Evolutionary conservation across 1,139 yeast genomes (phyloP), one percentile per base, ranked within the genome.

Genomic region (Sugiyamaella novakii): DNA sequence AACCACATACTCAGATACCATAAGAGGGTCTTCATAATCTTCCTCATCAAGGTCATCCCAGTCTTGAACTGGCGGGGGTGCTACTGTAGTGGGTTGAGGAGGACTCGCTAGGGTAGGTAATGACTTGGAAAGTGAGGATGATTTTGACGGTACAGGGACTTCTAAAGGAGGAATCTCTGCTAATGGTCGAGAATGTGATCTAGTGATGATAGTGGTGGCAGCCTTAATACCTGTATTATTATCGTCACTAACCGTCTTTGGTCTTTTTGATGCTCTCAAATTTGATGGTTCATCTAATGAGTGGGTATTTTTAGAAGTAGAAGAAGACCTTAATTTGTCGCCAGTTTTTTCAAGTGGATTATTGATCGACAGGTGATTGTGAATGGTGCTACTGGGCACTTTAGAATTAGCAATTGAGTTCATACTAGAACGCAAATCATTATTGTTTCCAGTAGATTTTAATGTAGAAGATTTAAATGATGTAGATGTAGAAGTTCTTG

Each of bases 31-130:
- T 60, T 86, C 91, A 54, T 74, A 72, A 66, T 92, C 98, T 60
- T 87, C 96, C 46, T 85, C 91, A 65, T 91, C 97, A 52, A 91
- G 74, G 66, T 91, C 96, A 61, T 87, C 96, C 95, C 95, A 89
- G 30, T 56, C 59, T 15, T 51, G 60, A n/a, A 29, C 51, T 28
- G 46, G 33, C 10, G 10, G n/a, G 2, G 30, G 11, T 2, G 38
- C 5, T n/a, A 21, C n/a, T 10, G 22, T 18, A 15, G 29, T 25
- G 21, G 39, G 12, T n/a, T 42, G 25, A 19, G 24, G 14, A 7
- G n/a, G 14, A 6, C 27, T 17, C 8, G 25, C 25, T 5, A 8
- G 25, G 4, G 21, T 5, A 17, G 12, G 15, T 22, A 19, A 5
- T 17, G 37, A 11, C 3, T 30, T 41, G 5, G 28, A 14, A 29